A percentile compares a stretch with the other conserved stretches of the same genome.
Conservation (phyloP, 192 early-diverging fungal species). For the Jimgerdemannia lactiflua region DNA sequence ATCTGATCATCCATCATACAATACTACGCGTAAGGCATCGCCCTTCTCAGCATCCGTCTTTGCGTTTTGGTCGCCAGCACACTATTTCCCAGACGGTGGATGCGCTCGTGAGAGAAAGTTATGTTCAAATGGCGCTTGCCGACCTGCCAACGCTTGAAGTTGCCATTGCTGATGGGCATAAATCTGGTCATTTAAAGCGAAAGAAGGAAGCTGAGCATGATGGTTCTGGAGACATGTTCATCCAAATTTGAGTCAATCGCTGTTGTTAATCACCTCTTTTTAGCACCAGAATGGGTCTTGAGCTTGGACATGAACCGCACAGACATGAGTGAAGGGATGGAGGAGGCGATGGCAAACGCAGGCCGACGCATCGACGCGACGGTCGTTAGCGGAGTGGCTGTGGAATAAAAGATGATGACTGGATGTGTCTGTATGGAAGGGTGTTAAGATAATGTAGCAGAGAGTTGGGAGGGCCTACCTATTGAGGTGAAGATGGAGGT, state of each 20-base stretch:
- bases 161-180: slow-evolving; percentile 29
- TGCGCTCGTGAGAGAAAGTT: slow-evolving; percentile 26
- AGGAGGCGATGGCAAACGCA: neutral
- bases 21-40: slow-evolving; percentile 27
- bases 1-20: no score
- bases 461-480: neutral
- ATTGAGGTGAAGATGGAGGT: neutral
- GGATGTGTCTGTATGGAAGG: no score
- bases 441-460: neutral
- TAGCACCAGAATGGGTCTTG: slow-evolving; percentile 38
- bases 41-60: slow-evolving; percentile 34
- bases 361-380: no score
- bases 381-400: no score
- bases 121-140: slow-evolving; percentile 36
- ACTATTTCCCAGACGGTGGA: slow-evolving; percentile 21
- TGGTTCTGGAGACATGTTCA: no score
- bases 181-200: slow-evolving; percentile 16
- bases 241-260: no score
- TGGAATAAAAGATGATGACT: no score
- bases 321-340: neutral
- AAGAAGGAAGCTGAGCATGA: no score
- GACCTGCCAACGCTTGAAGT: slow-evolving; percentile 39
- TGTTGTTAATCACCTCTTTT: slow-evolving; percentile 28
- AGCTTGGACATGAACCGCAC: slow-evolving; percentile 13
- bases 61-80: slow-evolving; percentile 23